Conservation (phyloP, 495 filamentous ascomycete species). For the Aspergillus panamensis region DNA sequence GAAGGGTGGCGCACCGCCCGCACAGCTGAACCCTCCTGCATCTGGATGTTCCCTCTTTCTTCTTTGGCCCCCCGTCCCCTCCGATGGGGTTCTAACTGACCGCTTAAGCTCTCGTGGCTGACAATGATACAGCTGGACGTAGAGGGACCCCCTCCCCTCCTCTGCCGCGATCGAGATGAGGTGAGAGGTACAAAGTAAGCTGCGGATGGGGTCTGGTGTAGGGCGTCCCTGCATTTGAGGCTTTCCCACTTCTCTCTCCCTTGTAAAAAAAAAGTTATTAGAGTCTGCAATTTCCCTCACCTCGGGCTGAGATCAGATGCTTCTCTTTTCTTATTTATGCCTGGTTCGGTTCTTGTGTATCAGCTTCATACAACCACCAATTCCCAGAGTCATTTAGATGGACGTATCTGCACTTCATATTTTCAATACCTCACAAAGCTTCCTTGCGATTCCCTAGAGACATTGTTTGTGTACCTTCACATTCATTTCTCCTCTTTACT, state of each 20-base stretch:
- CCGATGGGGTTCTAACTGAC: constrained; percentile 18
- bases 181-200: constrained; percentile 14
- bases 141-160: constrained; percentile 6
- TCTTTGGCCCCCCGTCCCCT: constrained; percentile 18
- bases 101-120: constrained; percentile 29
- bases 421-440: not conserved
- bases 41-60: constrained; percentile 19
- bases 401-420: not conserved
- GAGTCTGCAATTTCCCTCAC: constrained; percentile 1
- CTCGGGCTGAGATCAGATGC: not conserved
- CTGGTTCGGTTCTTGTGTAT: not conserved
- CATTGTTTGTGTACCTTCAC: not conserved
- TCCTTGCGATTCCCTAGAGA: not conserved
- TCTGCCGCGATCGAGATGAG: constrained; percentile 13
- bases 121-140: constrained; percentile 28
- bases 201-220: constrained; percentile 13
- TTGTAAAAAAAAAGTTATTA: constrained; percentile 12
- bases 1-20: constrained; percentile 30
- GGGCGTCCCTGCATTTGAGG: constrained; percentile 22
- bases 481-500: not conserved
- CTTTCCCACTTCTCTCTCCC: constrained; percentile 2
- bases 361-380: not conserved
- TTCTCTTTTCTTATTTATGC: not conserved
- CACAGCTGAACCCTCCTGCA: constrained; percentile 34
- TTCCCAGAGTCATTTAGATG: not conserved